phyloP scores from a whole-genome alignment of 352 stramenopile genomes.

The Pythium plurisporium region DNA sequence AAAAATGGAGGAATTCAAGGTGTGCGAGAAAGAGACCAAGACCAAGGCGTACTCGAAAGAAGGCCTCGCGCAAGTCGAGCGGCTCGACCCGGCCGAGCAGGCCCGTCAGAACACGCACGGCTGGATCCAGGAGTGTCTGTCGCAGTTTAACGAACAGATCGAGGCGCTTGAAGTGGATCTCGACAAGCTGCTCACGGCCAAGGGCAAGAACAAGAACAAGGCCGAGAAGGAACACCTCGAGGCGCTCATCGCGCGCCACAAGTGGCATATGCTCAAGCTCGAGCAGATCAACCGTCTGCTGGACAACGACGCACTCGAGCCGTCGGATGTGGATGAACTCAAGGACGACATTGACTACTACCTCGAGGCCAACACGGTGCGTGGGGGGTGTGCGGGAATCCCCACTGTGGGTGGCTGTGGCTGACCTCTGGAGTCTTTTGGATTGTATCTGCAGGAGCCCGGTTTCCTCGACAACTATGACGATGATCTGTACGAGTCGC shows the following conservation, averaged over 20 bases:
- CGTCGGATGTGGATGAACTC: conserved; percentile 92
- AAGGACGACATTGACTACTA: conserved; percentile 99
- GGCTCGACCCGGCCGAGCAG: conserved; percentile 88
- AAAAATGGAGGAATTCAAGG: conserved; percentile 99
- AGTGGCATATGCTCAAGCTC: conserved; percentile 97
- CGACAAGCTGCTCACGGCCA: conserved; percentile 75
- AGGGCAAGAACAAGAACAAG: conserved; percentile 96
- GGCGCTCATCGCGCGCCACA: conserved; percentile 89
- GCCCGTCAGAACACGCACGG: conserved; percentile 71
- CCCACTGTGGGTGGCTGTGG: not conserved
- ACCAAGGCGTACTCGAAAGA: conserved; percentile 99
- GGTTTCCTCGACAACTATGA: conserved; percentile 93
- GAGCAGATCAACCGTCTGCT: conserved; percentile 98
- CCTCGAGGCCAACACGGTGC: conserved; percentile 87
- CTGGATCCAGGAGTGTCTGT: conserved; percentile 82
- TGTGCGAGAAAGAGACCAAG: conserved; percentile 99
- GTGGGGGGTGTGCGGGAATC: conserved; percentile 7
- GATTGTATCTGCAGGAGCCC: conserved; percentile 49
- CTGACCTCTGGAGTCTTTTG: not conserved
- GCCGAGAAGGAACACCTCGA: conserved; percentile 89
- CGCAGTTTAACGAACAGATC: conserved; percentile 88
- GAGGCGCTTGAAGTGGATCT: conserved; percentile 79
- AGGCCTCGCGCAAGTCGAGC: conserved; percentile 92
- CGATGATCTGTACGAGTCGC: conserved; percentile 93
- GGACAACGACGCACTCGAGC: conserved; percentile 94